Percentiles rank a stretch among this genome's conserved stretches.
phyloP scores from a whole-genome alignment of 345 rosid genomes.

The Erysimum cheiranthoides region DNA sequence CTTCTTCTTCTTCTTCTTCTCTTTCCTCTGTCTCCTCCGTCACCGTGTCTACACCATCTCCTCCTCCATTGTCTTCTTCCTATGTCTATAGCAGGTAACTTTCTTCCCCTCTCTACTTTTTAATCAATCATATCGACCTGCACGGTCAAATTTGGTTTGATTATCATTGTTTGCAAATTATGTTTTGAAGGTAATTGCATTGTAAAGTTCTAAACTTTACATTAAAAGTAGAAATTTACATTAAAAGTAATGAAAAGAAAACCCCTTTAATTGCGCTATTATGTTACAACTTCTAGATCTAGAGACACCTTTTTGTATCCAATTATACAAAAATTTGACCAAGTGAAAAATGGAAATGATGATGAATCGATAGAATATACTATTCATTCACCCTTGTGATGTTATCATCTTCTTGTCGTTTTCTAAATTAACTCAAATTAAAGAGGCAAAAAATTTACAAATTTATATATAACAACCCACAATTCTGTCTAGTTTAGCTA shows the following conservation, averaged over 20 bases:
- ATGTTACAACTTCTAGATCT: constrained; percentile 18
- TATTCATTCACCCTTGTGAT: constrained; percentile 48
- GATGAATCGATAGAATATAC: constrained; percentile 53
- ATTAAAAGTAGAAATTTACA: constrained; percentile 32
- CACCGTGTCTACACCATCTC: constrained; percentile 26
- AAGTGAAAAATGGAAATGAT: constrained; percentile 43
- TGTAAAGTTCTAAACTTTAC: constrained; percentile 39
- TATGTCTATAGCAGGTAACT: constrained; percentile 28
- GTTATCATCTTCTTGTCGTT: constrained; percentile 27
- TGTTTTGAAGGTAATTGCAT: constrained; percentile 37
- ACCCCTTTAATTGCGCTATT: constrained; percentile 70
- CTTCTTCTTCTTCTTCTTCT: constrained; percentile 19
- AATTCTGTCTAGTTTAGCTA: constrained; percentile 26
- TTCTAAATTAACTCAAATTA: constrained; percentile 2
- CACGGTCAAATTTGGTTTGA: neutral
- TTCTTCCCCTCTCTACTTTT: neutral
- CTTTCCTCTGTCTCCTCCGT: constrained; percentile 20
- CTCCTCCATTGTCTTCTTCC: constrained; percentile 18
- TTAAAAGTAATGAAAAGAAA: constrained; percentile 20
- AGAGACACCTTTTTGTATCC: constrained; percentile 37
- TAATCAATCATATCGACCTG: constrained; percentile 2
- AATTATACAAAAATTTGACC: constrained; percentile 44
- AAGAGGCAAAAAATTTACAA: neutral
- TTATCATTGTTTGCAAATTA: constrained; percentile 10
- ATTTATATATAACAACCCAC: constrained; percentile 18